Base-by-base conservation (phyloP, 345 rosid species). In the Eucalyptus sp. region DNA sequence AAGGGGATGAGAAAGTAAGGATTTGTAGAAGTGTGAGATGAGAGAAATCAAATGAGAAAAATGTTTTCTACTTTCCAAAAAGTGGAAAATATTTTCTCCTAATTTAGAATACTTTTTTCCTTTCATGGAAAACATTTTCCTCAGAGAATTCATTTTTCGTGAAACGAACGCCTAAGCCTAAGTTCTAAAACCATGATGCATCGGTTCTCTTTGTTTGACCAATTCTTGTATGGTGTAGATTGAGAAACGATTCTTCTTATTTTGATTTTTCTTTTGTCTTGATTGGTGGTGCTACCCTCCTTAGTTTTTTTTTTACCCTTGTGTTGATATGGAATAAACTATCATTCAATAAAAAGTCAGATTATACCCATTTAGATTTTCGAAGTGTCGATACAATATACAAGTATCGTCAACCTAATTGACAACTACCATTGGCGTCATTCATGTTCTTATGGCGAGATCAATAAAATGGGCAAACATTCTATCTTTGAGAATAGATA, bases 381-480 rank as follows among this genome's bases (percentile, higher is more conserved):
- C 1, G 1, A 22, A 71, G 46, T 8, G 8, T 71, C 8, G 1
- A 71, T 10, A 33, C 13, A 68, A 17, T 0, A 71, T 10, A 10
- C 2, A 1, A 37, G 27, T 37, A 37, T 71, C 81, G 10, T 71
- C 46, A 71, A 37, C 8, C 5, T 18, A 18, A 41, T 71, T 0
- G 0, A 18, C 1, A 2, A 71, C 0, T 3, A 71, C 1, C 2
- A 9, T 8, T 2, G 0, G 13, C 10, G 2, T 1, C 8, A 14
- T 14, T 64, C 2, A 64, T 0, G 10, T 64, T 52, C 24, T 52
- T 18, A 18, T 52, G 24, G 56, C 0, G 4, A 37, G 41, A 37
- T 37, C 41, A 37, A 37, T 4, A 37, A 37, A 37, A 37, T 4
- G 41, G 4, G 41, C 41, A 37, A 37, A 37, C 41, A 37, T 37